Evolutionary conservation across 148 eudicot genomes (phyloP).

Genomic region (Limonium bicolor): DNA sequence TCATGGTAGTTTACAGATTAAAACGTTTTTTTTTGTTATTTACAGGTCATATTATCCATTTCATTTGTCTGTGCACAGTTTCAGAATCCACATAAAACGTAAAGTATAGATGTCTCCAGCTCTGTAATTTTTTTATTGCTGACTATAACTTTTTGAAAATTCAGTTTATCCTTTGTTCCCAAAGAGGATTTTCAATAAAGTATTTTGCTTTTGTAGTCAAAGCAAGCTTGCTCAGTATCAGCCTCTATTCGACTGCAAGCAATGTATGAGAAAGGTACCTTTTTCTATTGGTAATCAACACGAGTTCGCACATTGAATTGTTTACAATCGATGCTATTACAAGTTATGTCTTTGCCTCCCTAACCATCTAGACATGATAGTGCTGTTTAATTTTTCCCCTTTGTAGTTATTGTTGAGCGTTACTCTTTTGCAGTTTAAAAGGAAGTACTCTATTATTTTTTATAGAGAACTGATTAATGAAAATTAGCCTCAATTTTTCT

Average conservation of each 20-base stretch:
- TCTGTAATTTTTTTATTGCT: no score
- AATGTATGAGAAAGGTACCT: slow-evolving; percentile 59
- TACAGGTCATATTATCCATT: no score
- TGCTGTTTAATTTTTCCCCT: not conserved
- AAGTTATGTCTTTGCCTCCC: not conserved
- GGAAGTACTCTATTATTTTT: not conserved
- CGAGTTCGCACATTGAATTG: not conserved
- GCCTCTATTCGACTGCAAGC: slow-evolving; percentile 43
- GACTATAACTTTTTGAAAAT: no score
- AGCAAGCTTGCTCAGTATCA: slow-evolving; percentile 24
- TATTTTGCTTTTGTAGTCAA: slow-evolving; percentile 19
- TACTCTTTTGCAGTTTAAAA: not conserved
- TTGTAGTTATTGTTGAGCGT: not conserved
- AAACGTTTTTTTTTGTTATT: no score
- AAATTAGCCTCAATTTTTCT: not conserved
- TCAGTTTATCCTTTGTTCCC: no score
- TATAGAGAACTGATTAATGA: not conserved
- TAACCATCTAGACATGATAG: not conserved
- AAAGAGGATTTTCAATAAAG: no score
- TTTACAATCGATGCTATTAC: not conserved
- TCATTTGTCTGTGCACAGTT: no score
- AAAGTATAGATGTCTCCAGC: no score
- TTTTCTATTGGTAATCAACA: not conserved
- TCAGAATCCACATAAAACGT: no score
- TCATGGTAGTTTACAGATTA: no score